Conservation (phyloP, 73 alveolate genomes). For the Symbiodinium natans region DNA sequence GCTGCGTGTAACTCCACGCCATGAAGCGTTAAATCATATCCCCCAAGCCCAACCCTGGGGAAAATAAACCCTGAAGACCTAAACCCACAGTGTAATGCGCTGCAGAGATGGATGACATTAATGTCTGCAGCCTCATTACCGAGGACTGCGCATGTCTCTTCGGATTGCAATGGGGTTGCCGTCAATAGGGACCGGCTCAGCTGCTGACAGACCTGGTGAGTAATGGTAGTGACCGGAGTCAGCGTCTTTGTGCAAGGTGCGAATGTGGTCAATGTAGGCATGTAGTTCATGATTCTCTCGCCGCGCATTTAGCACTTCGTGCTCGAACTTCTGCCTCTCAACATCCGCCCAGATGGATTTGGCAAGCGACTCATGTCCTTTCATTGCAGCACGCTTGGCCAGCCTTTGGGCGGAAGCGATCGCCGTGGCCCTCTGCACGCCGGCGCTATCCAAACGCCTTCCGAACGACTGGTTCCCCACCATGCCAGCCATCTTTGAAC, state of each 20-base stretch:
- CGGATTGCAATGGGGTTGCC: too few species aligned
- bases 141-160: too few species aligned
- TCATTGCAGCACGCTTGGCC: not conserved
- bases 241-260: not conserved
- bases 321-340: not conserved
- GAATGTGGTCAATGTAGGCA: not conserved
- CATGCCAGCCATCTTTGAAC: not conserved
- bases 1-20: too few species aligned
- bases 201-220: too few species aligned
- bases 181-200: too few species aligned
- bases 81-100: too few species aligned
- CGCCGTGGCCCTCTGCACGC: not conserved
- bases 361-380: not conserved
- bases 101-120: too few species aligned
- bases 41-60: too few species aligned
- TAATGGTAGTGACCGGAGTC: too few species aligned
- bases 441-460: not conserved
- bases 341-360: not conserved
- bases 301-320: not conserved
- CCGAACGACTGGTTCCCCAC: not conserved
- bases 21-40: too few species aligned
- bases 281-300: not conserved
- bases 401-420: not conserved
- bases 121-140: too few species aligned
- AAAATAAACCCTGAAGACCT: too few species aligned